These are phyloP conservation scores for Vanilla planifolia DNA, from an alignment of 106 monocot species.

Conservation along the genomic window DNA sequence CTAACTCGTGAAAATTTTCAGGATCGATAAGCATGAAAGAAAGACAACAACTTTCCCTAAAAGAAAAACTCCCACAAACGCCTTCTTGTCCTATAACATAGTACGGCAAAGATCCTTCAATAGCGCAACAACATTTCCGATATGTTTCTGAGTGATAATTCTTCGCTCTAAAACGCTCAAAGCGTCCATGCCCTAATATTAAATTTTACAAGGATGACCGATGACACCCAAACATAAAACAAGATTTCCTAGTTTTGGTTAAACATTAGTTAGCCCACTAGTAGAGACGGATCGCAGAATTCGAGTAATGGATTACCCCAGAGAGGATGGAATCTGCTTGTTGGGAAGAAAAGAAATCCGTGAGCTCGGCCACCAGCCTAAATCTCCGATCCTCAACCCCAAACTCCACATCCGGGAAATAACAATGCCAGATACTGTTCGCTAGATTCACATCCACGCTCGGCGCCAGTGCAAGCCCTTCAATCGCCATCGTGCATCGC, in stretches of 20 bases:
- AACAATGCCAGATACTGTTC: constrained; percentile 51
- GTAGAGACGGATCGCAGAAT: background rate
- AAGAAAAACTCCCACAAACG: no score
- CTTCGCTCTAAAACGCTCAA: background rate
- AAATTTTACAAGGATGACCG: background rate
- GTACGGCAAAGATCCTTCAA: no score
- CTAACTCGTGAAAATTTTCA: no score
- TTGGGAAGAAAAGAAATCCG: constrained; percentile 48
- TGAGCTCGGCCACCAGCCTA: constrained; percentile 53
- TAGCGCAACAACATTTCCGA: no score
- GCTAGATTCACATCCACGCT: constrained; percentile 12
- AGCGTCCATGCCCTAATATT: background rate
- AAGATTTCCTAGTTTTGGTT: no score
- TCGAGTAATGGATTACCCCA: constrained; percentile 21
- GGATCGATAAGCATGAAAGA: no score
- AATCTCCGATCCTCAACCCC: constrained; percentile 39
- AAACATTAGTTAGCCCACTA: background rate
- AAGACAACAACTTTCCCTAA: no score
- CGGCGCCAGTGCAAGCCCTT: background rate
- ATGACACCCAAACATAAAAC: background rate
- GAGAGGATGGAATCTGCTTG: constrained; percentile 46
- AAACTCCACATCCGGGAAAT: constrained; percentile 69
- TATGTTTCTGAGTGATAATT: no score
- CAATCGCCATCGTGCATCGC: constrained; percentile 19
- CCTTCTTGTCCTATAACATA: no score